Base-by-base conservation (phyloP, 1,139 yeast species). In the Protomyces lactucae-debilis region DNA sequence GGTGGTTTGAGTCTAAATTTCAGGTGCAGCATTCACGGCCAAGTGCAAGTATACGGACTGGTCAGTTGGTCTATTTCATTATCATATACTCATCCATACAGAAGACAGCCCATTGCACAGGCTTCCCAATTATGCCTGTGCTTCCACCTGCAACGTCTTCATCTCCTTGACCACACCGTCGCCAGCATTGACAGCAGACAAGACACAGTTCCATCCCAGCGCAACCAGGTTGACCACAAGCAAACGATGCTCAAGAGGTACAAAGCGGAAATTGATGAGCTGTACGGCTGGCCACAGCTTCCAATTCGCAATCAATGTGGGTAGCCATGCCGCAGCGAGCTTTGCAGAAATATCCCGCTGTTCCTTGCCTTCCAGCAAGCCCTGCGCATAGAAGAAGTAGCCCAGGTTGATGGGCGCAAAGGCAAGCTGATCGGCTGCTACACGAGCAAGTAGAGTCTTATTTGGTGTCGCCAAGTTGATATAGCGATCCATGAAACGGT, bases 211-310 rank as follows among this genome's bases (percentile, higher is more conserved):
- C 97, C 97, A 92, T 3, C 87, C 85, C 39, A 91, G 83, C 63
- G 95, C 84, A 28, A 88, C 80, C 2, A 85, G 69, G 71, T 90
- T 89, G 46, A 88, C 96, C 3, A 85, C 79, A 57, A 88, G 71
- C 64, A 91, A 76, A 48, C 96, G 80, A 70, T 60, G 64, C 40
- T 60, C 59, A 12, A 55, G 6, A 4, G 64, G 61, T 9, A 61
- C 60, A 25, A 64, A 53, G 35, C 83, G 80, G 71, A 92, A 88
- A 74, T 92, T 92, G 65, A 84, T 70, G 60, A 82, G 68, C 75
- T 91, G 97, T 71, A 91, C 86, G 0, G 83, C 77, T 0, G 97
- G 97, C 97, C 97, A 91, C 8, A 90, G 87, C 59, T 79, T 70
- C 96, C 96, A 91, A 73, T 89, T 90, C 40, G 61, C 68, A 14